Evolutionary conservation across 1,284 basidiomycete species (phyloP), one percentile per base, ranked within the genome.

Genomic region (Chondrostereum purpureum): DNA sequence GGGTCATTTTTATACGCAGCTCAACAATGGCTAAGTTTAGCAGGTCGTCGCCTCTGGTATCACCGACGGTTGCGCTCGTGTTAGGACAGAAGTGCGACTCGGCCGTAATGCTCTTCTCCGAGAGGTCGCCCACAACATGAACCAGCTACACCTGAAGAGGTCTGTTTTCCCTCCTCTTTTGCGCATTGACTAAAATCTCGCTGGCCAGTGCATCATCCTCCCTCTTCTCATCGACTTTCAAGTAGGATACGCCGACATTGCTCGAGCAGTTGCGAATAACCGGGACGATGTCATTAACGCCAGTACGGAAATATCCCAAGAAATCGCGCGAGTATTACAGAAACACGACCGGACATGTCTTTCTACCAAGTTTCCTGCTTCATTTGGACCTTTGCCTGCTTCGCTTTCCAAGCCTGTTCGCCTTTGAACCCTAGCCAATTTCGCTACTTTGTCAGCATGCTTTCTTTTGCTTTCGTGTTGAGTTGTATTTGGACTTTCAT

Each of bases 11-110:
- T 18, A 10, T 18, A 17, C 5, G 13, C 19, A 16, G 5, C 5
- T 34, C 10, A 22, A 21, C 6, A 35, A 43, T 19, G 33, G 16
- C n/a, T n/a, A 34, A 31, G 12, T 22, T 44, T 34, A 47, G 3
- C 46, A 78, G 70, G 68, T 65, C 14, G 58, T 77, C 14, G 50
- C 75, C 14, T 59, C 58, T 39, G 72, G 70, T 23, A 62, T 77
- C 31, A 59, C 60, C 1, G 61, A 60, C 31, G 69, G 63, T 36
- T 70, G 77, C 43, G 64, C 64, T 22, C 60, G 57, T 39, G 63
- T 73, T 19, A 64, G 57, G 43, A 64, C 58, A n/a, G 66, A 71
- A 16, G 63, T 72, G 12, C 68, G 67, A 10, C 53, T 54, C 4
- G 68, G 66, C 22, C 62, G 68, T 42, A 59, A 69, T 18, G 58